These are phyloP conservation scores for Umbelopsis sp. DNA, from an alignment of 192 early-diverging fungal genomes.

Conservation along the genomic window DNA sequence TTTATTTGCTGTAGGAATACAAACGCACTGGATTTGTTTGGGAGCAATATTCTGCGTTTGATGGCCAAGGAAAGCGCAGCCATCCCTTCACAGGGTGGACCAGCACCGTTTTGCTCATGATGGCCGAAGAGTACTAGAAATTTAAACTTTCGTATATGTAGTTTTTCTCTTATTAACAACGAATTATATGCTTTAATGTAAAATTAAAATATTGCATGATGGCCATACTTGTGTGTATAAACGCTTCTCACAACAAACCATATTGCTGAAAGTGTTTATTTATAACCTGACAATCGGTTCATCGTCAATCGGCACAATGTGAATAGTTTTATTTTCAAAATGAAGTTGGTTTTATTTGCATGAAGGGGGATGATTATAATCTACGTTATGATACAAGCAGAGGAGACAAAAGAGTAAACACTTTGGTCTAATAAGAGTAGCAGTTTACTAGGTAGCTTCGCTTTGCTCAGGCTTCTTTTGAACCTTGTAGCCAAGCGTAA, in stretches of 20 bases:
- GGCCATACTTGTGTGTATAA: too few species aligned
- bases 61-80: constrained; percentile 75
- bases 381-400: constrained; percentile 18
- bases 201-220: neutral
- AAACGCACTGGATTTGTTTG: constrained; percentile 78
- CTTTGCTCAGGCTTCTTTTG: neutral
- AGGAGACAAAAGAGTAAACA: neutral
- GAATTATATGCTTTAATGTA: too few species aligned
- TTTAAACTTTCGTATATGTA: too few species aligned
- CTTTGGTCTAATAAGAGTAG: neutral
- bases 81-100: constrained; percentile 99
- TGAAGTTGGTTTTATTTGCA: constrained; percentile 1
- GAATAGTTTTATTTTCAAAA: neutral
- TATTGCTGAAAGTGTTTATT: too few species aligned
- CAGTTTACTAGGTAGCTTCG: neutral
- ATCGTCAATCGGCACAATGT: neutral
- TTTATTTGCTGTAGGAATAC: constrained; percentile 61
- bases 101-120: constrained; percentile 76
- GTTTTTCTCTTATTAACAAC: too few species aligned
- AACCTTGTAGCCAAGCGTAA: neutral
- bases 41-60: constrained; percentile 86
- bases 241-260: too few species aligned
- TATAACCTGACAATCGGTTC: too few species aligned
- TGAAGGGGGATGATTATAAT: constrained; percentile 3
- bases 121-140: constrained; percentile 77